phyloP scores from a whole-genome alignment of 805 yeast species.

The Pichia pseudocactophila region DNA sequence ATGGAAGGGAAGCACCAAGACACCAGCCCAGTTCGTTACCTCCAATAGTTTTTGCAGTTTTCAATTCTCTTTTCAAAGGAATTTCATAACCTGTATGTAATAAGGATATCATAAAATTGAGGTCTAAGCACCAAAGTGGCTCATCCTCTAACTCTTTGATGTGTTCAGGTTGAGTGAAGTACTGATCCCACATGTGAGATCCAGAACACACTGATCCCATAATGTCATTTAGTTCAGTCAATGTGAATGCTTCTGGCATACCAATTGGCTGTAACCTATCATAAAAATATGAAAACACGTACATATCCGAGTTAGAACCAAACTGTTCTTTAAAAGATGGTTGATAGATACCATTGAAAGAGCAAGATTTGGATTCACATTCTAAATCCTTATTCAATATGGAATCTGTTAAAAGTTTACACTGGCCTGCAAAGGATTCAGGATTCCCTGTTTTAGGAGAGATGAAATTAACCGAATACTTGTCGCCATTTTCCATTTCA shows the following conservation, averaged over 20 bases:
- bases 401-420: conserved; percentile 76
- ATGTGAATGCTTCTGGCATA: conserved; percentile 83
- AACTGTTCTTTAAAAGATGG: conserved; percentile 81
- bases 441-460: conserved; percentile 23
- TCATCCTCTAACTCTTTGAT: conserved; percentile 58
- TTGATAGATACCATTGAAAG: conserved; percentile 96
- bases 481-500: conserved; percentile 32
- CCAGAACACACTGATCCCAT: conserved; percentile 85
- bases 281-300: conserved; percentile 87
- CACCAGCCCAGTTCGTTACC: conserved; percentile 97
- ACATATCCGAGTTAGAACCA: conserved; percentile 66
- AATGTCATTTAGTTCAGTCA: conserved; percentile 74
- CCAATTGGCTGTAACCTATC: conserved; percentile 93
- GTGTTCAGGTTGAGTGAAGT: conserved; percentile 60
- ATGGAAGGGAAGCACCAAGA: conserved; percentile 91
- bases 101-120: conserved; percentile 82
- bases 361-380: conserved; percentile 75
- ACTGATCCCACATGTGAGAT: conserved; percentile 57
- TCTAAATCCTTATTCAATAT: conserved; percentile 74
- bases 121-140: conserved; percentile 92
- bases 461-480: conserved; percentile 28
- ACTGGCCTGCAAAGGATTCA: conserved; percentile 63
- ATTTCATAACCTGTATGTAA: conserved; percentile 96
- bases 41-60: conserved; percentile 83
- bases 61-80: conserved; percentile 80